Conservation (phyloP, 306 rosid genomes). For the Parietaria judaica region DNA sequence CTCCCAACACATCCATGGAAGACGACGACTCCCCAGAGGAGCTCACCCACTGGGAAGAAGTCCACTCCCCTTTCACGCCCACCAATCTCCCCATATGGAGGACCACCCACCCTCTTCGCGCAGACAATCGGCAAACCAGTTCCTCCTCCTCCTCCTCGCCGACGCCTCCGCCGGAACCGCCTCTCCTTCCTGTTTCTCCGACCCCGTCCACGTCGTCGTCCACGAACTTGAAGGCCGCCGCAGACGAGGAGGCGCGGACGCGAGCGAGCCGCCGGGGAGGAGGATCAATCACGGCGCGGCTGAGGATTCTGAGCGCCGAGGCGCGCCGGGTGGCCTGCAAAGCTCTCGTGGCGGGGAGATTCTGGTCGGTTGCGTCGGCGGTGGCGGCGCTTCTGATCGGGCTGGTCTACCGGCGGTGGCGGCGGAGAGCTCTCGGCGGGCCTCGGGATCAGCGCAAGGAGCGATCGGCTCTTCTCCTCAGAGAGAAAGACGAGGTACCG, state of each 20-base stretch:
- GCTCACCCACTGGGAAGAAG: conserved; percentile 3
- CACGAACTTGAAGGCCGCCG: not conserved
- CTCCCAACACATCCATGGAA: not conserved
- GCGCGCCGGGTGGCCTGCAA: conserved; percentile 16
- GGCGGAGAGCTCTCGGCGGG: not conserved
- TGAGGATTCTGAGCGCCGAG: conserved; percentile 26
- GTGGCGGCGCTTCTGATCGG: conserved; percentile 18
- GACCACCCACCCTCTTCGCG: not conserved
- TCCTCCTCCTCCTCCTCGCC: conserved; percentile 2
- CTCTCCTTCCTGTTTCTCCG: conserved; percentile 3
- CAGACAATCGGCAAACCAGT: conserved; percentile 1
- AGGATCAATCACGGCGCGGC: conserved; percentile 19
- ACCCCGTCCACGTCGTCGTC: not conserved
- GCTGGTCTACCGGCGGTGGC: conserved; percentile 25
- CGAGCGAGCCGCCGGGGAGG: not conserved
- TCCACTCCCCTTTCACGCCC: not conserved
- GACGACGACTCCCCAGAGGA: not conserved
- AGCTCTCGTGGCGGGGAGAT: conserved; percentile 19
- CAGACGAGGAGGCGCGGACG: not conserved
- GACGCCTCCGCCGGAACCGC: conserved; percentile 14
- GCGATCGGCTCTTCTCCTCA: conserved; percentile 22
- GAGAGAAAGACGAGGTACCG: conserved; percentile 55
- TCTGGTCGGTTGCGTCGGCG: conserved; percentile 29
- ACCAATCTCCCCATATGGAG: not conserved
- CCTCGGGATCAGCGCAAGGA: conserved; percentile 12